These are phyloP conservation scores for Pseudoscleropodium purum DNA, from an alignment of 225 moss, liverwort and hornwort species.

Conservation along the genomic window DNA sequence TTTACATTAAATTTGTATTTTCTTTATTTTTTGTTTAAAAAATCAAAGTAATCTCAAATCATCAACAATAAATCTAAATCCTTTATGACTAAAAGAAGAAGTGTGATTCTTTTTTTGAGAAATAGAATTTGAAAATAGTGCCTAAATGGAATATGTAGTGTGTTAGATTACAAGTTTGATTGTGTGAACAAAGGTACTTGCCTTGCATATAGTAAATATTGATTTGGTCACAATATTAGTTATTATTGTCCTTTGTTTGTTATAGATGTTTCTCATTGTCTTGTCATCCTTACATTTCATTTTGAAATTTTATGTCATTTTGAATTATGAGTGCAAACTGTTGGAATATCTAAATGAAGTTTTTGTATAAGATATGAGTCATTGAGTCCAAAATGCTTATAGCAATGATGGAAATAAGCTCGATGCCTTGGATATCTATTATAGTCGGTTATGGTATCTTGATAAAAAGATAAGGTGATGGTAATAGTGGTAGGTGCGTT, in stretches of 20 bases:
- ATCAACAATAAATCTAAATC: background rate
- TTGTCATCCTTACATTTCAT: background rate
- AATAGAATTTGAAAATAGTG: too few species aligned
- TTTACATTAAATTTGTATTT: background rate
- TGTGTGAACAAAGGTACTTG: background rate
- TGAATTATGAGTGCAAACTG: background rate
- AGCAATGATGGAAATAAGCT: accelerated
- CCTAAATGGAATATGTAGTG: accelerated
- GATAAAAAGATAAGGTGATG: accelerated
- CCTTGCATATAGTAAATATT: accelerated
- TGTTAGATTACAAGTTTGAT: background rate
- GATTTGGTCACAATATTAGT: background rate
- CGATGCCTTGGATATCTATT: background rate
- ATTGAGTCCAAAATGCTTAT: background rate
- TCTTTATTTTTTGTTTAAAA: background rate
- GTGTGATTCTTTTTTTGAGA: background rate
- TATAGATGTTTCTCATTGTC: background rate
- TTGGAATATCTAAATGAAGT: background rate
- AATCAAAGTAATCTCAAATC: background rate
- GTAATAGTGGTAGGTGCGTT: background rate
- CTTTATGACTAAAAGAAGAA: background rate
- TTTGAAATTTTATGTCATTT: background rate
- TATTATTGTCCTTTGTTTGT: background rate
- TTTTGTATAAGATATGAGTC: background rate
- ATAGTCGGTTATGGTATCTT: background rate